Conservation (phyloP, 176 grass and related monocot species). For the Alloteropsis semialata region DNA sequence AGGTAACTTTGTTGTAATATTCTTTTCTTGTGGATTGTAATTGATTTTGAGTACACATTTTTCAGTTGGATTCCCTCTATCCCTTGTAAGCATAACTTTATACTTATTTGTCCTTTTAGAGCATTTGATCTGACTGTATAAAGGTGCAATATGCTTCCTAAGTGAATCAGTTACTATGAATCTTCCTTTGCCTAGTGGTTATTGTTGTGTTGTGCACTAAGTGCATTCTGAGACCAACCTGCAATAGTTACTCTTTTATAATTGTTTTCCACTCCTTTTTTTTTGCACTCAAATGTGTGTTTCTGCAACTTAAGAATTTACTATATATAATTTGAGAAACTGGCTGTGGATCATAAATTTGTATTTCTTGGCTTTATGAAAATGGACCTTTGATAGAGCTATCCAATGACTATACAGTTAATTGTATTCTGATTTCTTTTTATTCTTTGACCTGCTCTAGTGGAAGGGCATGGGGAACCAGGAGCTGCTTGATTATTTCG, state of each 20-base stretch:
- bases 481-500: constrained; percentile 85
- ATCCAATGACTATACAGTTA: no score
- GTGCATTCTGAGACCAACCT: not conserved
- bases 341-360: not conserved
- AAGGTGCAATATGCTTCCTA: not conserved
- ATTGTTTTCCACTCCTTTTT: not conserved
- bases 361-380: not conserved
- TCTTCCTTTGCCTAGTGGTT: not conserved
- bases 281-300: not conserved
- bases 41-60: not conserved
- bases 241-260: not conserved
- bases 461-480: constrained; percentile 88
- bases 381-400: not conserved
- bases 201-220: constrained; percentile 3
- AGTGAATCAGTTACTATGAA: not conserved
- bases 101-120: not conserved
- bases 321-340: not conserved
- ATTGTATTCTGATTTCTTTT: not conserved
- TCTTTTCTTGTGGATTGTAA: not conserved
- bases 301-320: not conserved
- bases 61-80: no score
- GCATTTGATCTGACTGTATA: not conserved
- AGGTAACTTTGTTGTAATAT: not conserved
- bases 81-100: not conserved
- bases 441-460: constrained; percentile 42